These are phyloP conservation scores for Paecilomyces sp. DNA, from an alignment of 2,329 filamentous ascomycete genomes.

Conservation along the genomic window DNA sequence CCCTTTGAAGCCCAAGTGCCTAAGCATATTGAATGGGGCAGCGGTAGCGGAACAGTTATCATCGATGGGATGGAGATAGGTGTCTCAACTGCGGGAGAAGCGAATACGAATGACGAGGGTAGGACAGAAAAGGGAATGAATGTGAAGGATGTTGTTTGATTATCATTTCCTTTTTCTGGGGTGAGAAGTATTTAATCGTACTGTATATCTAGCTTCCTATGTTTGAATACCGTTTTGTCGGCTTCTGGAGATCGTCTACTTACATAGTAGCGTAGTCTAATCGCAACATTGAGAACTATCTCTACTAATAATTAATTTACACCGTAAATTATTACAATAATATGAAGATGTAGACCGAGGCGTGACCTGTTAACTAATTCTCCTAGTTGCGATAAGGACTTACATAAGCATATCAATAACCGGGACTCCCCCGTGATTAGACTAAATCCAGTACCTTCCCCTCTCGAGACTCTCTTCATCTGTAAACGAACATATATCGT, in stretches of 20 bases:
- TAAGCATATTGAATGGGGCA: slow-evolving; percentile 1
- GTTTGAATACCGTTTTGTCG: background rate
- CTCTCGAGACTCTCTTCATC: background rate
- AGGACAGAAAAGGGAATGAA: background rate
- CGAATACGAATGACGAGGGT: background rate
- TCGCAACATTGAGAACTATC: too few relatives aligned
- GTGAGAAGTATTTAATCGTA: background rate
- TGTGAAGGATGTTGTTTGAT: background rate
- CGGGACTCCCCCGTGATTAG: background rate
- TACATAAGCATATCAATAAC: background rate
- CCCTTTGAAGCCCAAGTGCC: slow-evolving; percentile 5
- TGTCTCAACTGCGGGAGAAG: background rate
- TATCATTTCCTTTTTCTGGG: background rate
- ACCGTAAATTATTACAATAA: too few relatives aligned
- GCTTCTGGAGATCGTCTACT: too few relatives aligned
- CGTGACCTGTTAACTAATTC: too few relatives aligned
- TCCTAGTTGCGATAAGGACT: background rate
- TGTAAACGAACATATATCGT: background rate
- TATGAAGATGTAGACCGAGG: too few relatives aligned
- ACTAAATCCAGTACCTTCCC: background rate
- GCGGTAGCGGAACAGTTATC: slow-evolving; percentile 1
- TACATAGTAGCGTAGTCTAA: too few relatives aligned
- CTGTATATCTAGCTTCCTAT: background rate
- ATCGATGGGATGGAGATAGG: slow-evolving; percentile 3
- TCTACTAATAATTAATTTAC: too few relatives aligned